These are phyloP conservation scores for Eremothecium coryli DNA, from an alignment of 1,139 yeast genomes.

Conservation along the genomic window DNA sequence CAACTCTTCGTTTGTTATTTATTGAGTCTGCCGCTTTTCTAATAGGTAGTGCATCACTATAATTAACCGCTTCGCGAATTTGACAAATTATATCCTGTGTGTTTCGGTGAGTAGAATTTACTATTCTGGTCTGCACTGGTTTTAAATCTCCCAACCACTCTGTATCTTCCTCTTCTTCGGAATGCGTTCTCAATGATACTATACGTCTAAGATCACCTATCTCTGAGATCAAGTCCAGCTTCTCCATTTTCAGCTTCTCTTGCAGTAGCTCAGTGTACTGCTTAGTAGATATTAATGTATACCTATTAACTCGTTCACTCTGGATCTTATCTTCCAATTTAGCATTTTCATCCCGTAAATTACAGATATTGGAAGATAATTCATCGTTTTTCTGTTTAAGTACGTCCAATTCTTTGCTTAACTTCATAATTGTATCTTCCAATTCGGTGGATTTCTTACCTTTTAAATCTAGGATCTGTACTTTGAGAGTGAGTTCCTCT, in stretches of 20 bases:
- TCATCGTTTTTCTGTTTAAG: conserved; percentile 1
- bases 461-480: conserved; percentile 10
- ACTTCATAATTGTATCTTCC: conserved; percentile 4
- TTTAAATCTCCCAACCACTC: conserved; percentile 5
- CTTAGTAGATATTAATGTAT: conserved; percentile 6
- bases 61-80: not conserved
- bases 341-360: not conserved
- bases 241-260: conserved; percentile 9
- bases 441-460: conserved; percentile 5
- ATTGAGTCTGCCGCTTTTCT: not conserved
- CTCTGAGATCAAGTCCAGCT: conserved; percentile 13
- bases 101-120: not conserved
- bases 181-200: not conserved
- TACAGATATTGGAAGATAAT: not conserved
- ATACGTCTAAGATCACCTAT: conserved; percentile 11
- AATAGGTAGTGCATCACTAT: conserved; percentile 1
- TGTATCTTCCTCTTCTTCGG: not conserved
- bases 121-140: not conserved
- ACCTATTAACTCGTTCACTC: conserved; percentile 1
- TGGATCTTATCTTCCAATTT: conserved; percentile 1
- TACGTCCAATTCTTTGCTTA: conserved; percentile 2
- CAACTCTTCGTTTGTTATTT: conserved; percentile 2
- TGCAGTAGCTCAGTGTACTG: conserved; percentile 6
- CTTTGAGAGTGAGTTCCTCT: conserved; percentile 10
- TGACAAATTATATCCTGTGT: not conserved